phyloP scores from a whole-genome alignment of 805 yeast genomes.

The Maudiozyma barnettii region DNA sequence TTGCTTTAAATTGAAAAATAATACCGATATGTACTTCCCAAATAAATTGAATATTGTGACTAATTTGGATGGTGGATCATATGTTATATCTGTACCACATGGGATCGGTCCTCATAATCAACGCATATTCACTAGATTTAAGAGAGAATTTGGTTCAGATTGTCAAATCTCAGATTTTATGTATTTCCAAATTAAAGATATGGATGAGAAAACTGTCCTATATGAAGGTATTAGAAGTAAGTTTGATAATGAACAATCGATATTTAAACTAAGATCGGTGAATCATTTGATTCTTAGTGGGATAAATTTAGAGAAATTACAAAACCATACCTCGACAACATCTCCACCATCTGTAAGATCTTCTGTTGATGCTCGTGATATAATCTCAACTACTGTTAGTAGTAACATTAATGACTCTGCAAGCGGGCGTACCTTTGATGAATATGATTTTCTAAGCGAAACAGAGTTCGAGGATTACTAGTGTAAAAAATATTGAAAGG shows the following conservation, averaged over 20 bases:
- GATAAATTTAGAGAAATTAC: conserved; percentile 1
- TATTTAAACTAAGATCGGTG: conserved; percentile 1
- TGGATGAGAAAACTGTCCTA: neutral
- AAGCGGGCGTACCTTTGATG: conserved; percentile 2
- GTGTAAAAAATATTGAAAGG: too few relatives aligned
- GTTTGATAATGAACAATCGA: neutral
- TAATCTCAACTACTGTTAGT: conserved; percentile 3
- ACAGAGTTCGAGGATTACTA: neutral
- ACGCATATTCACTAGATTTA: conserved; percentile 2
- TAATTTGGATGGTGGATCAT: neutral
- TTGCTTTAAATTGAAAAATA: conserved; percentile 3
- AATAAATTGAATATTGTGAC: neutral
- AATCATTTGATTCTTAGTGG: neutral
- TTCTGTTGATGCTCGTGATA: neutral
- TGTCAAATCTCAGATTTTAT: conserved; percentile 1
- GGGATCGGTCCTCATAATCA: conserved; percentile 5
- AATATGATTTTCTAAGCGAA: conserved; percentile 4
- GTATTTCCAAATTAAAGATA: conserved; percentile 1
- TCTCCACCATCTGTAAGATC: neutral
- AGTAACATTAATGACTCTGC: neutral
- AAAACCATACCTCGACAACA: neutral
- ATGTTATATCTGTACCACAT: neutral
- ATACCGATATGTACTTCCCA: neutral
- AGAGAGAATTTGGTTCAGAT: neutral
- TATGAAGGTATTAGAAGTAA: conserved; percentile 1